Conservation (phyloP, 306 rosid species). For the Parietaria judaica region DNA sequence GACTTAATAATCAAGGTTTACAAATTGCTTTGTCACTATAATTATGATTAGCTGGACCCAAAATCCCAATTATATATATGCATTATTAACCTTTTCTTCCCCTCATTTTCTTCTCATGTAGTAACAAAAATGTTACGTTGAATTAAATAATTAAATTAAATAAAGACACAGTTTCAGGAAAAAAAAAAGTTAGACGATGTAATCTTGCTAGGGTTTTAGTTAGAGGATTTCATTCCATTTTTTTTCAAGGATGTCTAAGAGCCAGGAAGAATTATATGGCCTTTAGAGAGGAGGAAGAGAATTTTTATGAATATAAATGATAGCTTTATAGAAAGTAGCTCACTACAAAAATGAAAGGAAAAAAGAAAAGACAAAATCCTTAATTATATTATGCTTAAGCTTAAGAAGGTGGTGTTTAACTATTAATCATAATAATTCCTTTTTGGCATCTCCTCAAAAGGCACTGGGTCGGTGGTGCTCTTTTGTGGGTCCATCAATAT, state of each 20-base stretch:
- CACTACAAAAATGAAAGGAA: not conserved
- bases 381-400: not conserved
- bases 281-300: conserved; percentile 9
- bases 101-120: too few relatives aligned
- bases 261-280: conserved; percentile 1
- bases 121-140: not conserved
- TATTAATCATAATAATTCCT: conserved; percentile 1
- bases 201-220: too few relatives aligned
- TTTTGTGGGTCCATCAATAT: not conserved
- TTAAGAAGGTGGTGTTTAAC: not conserved
- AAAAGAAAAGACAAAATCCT: conserved; percentile 8
- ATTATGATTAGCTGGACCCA: not conserved
- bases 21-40: not conserved
- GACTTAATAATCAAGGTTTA: not conserved
- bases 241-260: not conserved
- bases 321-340: conserved; percentile 12
- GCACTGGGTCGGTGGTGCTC: conserved; percentile 8
- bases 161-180: too few relatives aligned
- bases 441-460: conserved; percentile 9
- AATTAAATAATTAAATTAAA: too few relatives aligned
- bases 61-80: not conserved
- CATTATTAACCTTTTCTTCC: not conserved
- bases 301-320: conserved; percentile 10
- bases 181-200: too few relatives aligned
- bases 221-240: too few relatives aligned